Evolutionary conservation across 768 basidiomycete species (phyloP), one percentile per base, ranked within the genome.

Genomic region (Gelatoporia subvermispora): DNA sequence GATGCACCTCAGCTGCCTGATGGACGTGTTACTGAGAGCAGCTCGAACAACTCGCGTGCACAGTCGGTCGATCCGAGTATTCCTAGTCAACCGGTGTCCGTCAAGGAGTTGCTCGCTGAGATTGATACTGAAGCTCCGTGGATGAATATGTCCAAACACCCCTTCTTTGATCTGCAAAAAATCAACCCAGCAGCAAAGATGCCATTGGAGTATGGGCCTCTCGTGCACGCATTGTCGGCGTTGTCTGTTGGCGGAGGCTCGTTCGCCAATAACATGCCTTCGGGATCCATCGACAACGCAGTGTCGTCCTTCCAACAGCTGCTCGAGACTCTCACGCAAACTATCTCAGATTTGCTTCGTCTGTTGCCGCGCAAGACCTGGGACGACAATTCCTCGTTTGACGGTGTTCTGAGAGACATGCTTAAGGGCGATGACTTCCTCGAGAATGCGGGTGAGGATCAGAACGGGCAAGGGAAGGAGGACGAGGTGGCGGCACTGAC

Each of bases 251-350:
- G 88, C 2, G 86, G 89, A 9, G 86, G 87, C 8, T 88, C 87
- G 7, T 91, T 91, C 58, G 83, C 88, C 34, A 84, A 82, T 54
- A 87, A 81, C 56, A 83, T 90, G 71, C 88, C 90, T 15, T 83
- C 87, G 5, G 86, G 87, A 10, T 88, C 88, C n/a, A 90, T 92
- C 60, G 90, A 93, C 63, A 88, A 89, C 25, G 89, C 90, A 1
- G 88, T 93, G 23, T 85, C 88, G 3, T 90, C 89, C 13, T 93
- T 93, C 71, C 89, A 93, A 57, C 88, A 91, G 59, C 71, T 93
- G 0, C 71, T 93, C 37, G 90, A 92, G 70, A 93, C 88, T 0
- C 70, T 93, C 38, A 93, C 90, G 1, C 89, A 93, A 58, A 92
- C 89, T 0, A 92, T 93, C 56, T 92, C 90, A 3, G 90, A 91